Conservation (phyloP, 805 yeast genomes). For the Debaryomyces tyrocola region DNA sequence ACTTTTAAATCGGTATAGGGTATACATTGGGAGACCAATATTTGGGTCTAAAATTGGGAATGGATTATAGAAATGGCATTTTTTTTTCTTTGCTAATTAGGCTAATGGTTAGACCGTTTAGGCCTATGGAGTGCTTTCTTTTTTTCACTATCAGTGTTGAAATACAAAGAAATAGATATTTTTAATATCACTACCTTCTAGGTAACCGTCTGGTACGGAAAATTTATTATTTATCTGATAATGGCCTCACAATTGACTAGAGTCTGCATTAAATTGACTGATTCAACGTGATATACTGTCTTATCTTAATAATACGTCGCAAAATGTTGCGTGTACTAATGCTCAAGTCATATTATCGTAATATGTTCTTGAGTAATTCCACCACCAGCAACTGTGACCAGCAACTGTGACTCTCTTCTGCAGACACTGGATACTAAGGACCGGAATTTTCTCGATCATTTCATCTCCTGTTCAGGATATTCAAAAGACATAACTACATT, state of each 20-base stretch:
- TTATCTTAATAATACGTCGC: too few relatives aligned
- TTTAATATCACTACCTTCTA: background rate
- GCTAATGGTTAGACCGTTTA: background rate
- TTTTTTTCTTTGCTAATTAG: constrained; percentile 1
- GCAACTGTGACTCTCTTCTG: too few relatives aligned
- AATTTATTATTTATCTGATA: background rate
- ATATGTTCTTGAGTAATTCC: too few relatives aligned
- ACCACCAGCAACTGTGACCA: too few relatives aligned
- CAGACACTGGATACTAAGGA: too few relatives aligned
- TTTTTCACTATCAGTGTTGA: background rate
- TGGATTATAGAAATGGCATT: background rate
- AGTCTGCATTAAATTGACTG: too few relatives aligned
- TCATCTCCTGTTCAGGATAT: too few relatives aligned
- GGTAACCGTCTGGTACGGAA: background rate
- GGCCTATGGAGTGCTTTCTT: constrained; percentile 1
- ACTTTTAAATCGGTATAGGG: background rate
- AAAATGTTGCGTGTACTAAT: too few relatives aligned
- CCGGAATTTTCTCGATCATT: too few relatives aligned
- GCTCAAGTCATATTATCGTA: too few relatives aligned
- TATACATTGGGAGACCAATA: background rate
- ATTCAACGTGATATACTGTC: too few relatives aligned
- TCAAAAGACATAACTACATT: too few relatives aligned
- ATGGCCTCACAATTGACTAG: background rate
- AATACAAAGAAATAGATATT: background rate
- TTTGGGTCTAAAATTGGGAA: background rate